Evolutionary conservation across 495 filamentous ascomycete genomes (phyloP), one percentile per base, ranked within the genome.

Genomic region (Lasiosphaeria miniovina): DNA sequence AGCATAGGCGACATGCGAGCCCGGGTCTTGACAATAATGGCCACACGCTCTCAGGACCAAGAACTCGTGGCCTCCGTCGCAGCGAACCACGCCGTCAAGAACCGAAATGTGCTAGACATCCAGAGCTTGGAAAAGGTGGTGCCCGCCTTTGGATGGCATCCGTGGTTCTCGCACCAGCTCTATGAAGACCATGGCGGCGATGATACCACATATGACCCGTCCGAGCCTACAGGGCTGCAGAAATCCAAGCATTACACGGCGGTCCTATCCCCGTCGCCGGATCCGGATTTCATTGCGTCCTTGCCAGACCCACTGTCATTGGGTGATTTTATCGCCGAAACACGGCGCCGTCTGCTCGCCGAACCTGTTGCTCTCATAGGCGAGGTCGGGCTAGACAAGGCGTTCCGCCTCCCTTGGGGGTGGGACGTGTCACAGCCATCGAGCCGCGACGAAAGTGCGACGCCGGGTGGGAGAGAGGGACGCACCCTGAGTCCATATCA

Each of bases 101-200:
- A 68, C 62, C 31, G 56, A 15, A 54, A 58, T 5, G 54, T 48
- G 11, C 36, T 69, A 32, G 15, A 35, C 45, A 43, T 55, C 55
- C n/a, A 54, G 54, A 46, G 56, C 43, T 55, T 62, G 68, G 54
- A 63, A 64, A 71, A 62, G 67, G 67, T 96, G 11, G 61, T 97
- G 1, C 93, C 94, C 0, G 87, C 86, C 35, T 98, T 96, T 75
- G 94, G 94, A n/a, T 96, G 93, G 91, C 94, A 98, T 71, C 95
- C 95, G 1, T 98, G 94, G 94, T 98, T 98, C 73, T 94, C 93
- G 1, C 81, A 98, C 69, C 88, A 95, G 61, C 82, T 96, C 57
- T 84, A 85, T 62, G 85, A 92, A 65, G 88, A 91, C 62, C n/a
- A 61, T 69, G 31, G 15, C 15, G 43, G 12, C 43, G 43, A 11